Conservation (phyloP, 306 rosid genomes). For the Acacia melanoxylon region DNA sequence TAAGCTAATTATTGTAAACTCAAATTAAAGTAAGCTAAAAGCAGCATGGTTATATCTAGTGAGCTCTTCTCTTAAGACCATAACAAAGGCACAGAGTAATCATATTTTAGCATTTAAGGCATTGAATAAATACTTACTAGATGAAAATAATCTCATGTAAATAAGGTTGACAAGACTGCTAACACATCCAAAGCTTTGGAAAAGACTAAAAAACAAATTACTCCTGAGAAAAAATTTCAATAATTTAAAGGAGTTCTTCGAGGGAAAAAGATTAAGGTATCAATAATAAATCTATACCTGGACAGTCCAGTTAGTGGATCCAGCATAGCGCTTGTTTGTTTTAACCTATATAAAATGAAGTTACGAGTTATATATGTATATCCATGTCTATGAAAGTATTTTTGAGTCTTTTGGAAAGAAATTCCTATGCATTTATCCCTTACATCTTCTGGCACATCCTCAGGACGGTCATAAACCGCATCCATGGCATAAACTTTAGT, state of each 20-base stretch:
- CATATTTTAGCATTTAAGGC: not conserved
- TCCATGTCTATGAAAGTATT: not conserved
- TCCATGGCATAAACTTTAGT: conserved; percentile 90
- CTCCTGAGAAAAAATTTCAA: not conserved
- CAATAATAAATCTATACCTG: conserved; percentile 49
- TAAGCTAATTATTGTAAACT: not conserved
- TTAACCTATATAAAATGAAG: conserved; percentile 53
- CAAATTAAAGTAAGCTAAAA: not conserved
- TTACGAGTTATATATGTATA: not conserved
- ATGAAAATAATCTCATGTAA: not conserved
- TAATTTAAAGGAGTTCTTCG: not conserved
- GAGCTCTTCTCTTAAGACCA: not conserved
- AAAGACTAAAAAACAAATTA: not conserved
- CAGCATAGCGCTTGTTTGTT: conserved; percentile 93
- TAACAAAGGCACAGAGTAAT: not conserved
- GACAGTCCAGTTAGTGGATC: conserved; percentile 87
- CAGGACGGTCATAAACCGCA: conserved; percentile 84
- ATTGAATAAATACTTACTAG: not conserved
- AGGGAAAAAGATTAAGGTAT: not conserved
- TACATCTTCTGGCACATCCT: conserved; percentile 97
- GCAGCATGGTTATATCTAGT: not conserved
- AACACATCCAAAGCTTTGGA: not conserved
- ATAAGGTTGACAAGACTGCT: not conserved
- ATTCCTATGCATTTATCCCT: conserved; percentile 24
- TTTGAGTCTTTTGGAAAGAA: not conserved